Base-by-base conservation (phyloP, 1,139 yeast species). In the Taphrina confusa region DNA sequence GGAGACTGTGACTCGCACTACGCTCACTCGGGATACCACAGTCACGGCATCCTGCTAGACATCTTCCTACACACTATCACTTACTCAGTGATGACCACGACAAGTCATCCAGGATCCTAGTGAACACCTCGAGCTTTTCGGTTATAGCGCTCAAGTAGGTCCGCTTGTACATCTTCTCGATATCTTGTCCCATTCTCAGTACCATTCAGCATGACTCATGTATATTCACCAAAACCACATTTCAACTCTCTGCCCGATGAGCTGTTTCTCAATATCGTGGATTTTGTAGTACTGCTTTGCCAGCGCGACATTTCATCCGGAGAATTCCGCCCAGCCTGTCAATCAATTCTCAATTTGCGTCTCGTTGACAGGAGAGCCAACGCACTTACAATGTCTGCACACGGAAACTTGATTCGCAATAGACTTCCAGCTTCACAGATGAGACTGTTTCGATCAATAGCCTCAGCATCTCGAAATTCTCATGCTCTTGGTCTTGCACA, bases 401-500 rank as follows among this genome's bases (percentile, higher is more conserved):
- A 42, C 31, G 31, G 12, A 23, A 14, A 42, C 6, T 18, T 42
- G 6, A 28, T 42, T 1, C 30, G 20, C 6, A 11, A 12, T 31
- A 42, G 25, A 14, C 16, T 42, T 9, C 47, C 47, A 2, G 18
- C 31, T 11, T 28, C 47, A 25, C 47, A 42, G 20, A 25, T 42
- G 47, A 42, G 25, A 20, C 31, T 42, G n/a, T 42, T 25, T 27
- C 30, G 47, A 27, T 42, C 47, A 1, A n/a, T 42, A 12, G 47
- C 47, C 1, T 25, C 47, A 2, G 47, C 31, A 9, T 42, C 47
- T 1, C 30, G 47, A 12, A 42, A 42, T n/a, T 25, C 47, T 4
- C 16, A 42, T 12, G 47, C 47, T 12, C 20, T 42, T 28, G 14
- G 31, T 1, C 31, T 42, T 9, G 12, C 3, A 23, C 47, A 42